A percentile compares a stretch with the other conserved stretches of the same genome.
phyloP scores from a whole-genome alignment of 352 stramenopile genomes.

The Globisporangium iwayamae region DNA sequence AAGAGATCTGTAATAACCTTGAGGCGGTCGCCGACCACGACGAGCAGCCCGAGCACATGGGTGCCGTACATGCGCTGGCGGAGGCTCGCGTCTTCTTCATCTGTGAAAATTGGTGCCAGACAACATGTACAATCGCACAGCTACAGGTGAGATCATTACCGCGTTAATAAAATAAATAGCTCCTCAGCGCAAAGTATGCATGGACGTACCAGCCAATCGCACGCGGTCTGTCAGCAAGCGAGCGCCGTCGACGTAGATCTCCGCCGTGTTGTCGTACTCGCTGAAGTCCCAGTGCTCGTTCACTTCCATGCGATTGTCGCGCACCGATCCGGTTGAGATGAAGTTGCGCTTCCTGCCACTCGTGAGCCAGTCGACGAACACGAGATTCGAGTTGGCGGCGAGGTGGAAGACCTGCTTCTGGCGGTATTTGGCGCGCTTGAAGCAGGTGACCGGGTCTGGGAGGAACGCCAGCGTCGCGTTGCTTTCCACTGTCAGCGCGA shows the following conservation, averaged over 20 bases:
- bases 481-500: conserved; percentile 42
- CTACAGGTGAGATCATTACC: not conserved
- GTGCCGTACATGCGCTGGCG: conserved; percentile 71
- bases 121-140: not conserved
- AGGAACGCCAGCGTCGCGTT: conserved; percentile 70
- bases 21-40: conserved; percentile 58
- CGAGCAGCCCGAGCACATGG: conserved; percentile 68
- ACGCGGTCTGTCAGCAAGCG: conserved; percentile 68
- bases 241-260: conserved; percentile 52
- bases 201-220: conserved; percentile 44
- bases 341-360: conserved; percentile 83
- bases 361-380: conserved; percentile 85
- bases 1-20: conserved; percentile 49
- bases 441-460: conserved; percentile 80
- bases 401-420: conserved; percentile 68
- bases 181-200: not conserved
- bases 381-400: conserved; percentile 42
- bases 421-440: conserved; percentile 60
- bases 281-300: conserved; percentile 79
- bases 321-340: conserved; percentile 50
- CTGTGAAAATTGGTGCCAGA: conserved; percentile 16
- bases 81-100: conserved; percentile 67
- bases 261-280: conserved; percentile 63
- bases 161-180: no score
- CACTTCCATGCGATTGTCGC: conserved; percentile 57